Evolutionary conservation across 2,329 filamentous ascomycete genomes (phyloP).

Genomic region (Alternaria ventricosa): DNA sequence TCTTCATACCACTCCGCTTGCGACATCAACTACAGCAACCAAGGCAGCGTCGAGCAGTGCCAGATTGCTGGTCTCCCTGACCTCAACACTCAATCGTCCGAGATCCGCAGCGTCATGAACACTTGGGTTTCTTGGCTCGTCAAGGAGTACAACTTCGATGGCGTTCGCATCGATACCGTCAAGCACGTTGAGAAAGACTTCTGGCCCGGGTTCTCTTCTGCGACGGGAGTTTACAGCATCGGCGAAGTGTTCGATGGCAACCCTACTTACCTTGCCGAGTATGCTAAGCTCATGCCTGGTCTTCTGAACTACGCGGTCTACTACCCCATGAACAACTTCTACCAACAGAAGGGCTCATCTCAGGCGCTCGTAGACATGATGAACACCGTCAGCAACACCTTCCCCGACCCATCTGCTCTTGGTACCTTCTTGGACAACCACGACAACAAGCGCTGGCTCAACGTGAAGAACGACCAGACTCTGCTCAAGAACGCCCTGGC

Average conservation of each 20-base stretch:
- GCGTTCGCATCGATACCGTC: slow-evolving; percentile 66
- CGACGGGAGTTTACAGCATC: slow-evolving; percentile 65
- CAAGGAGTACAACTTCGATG: slow-evolving; percentile 53
- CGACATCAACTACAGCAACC: slow-evolving; percentile 40
- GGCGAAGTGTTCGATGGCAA: slow-evolving; percentile 67
- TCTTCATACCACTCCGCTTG: slow-evolving; percentile 37
- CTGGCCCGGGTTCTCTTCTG: slow-evolving; percentile 61
- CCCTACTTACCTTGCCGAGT: slow-evolving; percentile 59
- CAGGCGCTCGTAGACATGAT: slow-evolving; percentile 46
- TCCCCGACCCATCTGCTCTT: slow-evolving; percentile 44
- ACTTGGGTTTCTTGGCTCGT: slow-evolving; percentile 43
- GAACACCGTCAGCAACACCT: slow-evolving; percentile 39
- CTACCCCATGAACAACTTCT: slow-evolving; percentile 49
- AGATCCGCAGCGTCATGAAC: slow-evolving; percentile 32
- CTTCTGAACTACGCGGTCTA: slow-evolving; percentile 67
- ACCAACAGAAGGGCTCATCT: slow-evolving; percentile 39
- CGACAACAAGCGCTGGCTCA: slow-evolving; percentile 48
- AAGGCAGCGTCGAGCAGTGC: slow-evolving; percentile 41
- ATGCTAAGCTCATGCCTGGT: slow-evolving; percentile 63
- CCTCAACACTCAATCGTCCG: slow-evolving; percentile 33
- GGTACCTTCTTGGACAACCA: slow-evolving; percentile 51
- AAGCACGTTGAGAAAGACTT: slow-evolving; percentile 68
- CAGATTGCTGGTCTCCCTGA: slow-evolving; percentile 41
- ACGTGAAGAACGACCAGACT: slow-evolving; percentile 44
- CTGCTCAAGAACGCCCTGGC: slow-evolving; percentile 50